Evolutionary conservation across 345 rosid genomes (phyloP), one percentile per base, ranked within the genome.

Genomic region (Euclidium syriacum): DNA sequence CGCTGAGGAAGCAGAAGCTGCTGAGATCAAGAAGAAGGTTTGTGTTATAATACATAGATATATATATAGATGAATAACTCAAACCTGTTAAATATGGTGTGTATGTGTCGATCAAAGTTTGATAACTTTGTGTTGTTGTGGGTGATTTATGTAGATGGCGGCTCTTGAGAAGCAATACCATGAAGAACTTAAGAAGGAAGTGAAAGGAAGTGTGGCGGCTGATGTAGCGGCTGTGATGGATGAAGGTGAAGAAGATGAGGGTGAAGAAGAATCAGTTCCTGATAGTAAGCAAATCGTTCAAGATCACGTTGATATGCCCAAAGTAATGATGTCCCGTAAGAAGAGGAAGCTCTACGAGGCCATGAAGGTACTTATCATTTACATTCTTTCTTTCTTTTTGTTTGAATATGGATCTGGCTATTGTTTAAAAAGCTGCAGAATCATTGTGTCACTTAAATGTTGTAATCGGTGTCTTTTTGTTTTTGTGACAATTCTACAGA

Each of bases 161-260:
- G 64, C 68, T 20, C 75, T 71, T 12, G 96, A 94, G 80, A 82
- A 87, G 78, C 91, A 80, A 70, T 85, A 94, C 83, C 97, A 81
- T 53, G 85, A 85, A 15, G 97, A 90, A 57, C 73, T 94, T 29
- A 84, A 81, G 69, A 65, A 30, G 79, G 99, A 92, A 74, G 58
- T 92, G 29, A 69, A 57, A 34, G 82, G 80, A 39, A 64, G 43
- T 50, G 41, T 3, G 2, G 60, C 2, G 2, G 60, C 2, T 55
- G 63, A 10, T 35, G 58, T 10, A 60, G 48, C 36, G 1, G 62
- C 67, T 35, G 19, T 39, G 46, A 52, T 36, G 55, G 44, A 41
- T 12, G 72, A 76, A 49, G 70, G 1, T 55, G 77, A 67, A 1
- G 43, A 19, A 7, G 76, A 65, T 15, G 58, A 69, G 27, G 61